These are phyloP conservation scores for Phytophthora rubi DNA, from an alignment of 352 stramenopile genomes.

Conservation along the genomic window DNA sequence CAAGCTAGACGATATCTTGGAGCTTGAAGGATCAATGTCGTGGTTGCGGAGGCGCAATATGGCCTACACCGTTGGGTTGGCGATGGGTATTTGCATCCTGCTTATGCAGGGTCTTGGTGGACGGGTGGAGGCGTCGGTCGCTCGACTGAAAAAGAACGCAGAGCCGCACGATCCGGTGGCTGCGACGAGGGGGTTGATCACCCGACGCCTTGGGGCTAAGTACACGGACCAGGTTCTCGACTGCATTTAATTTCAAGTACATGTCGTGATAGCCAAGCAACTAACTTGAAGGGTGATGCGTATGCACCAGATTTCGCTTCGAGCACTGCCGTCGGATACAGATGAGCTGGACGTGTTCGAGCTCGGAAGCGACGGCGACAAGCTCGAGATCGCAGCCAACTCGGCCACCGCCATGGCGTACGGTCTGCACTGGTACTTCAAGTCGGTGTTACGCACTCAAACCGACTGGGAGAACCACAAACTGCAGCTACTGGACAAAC, in stretches of 20 bases:
- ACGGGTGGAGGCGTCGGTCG: constrained; percentile 19
- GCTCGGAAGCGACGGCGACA: constrained; percentile 49
- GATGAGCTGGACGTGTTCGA: constrained; percentile 74
- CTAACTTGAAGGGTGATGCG: background rate
- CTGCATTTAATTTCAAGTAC: background rate
- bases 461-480: constrained; percentile 84
- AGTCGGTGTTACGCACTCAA: constrained; percentile 69
- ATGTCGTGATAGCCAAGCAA: background rate
- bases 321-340: constrained; percentile 40
- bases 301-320: constrained; percentile 62
- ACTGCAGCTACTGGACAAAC: constrained; percentile 56
- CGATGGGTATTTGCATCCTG: constrained; percentile 15
- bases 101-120: constrained; percentile 7
- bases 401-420: constrained; percentile 72
- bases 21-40: constrained; percentile 18
- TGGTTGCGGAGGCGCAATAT: constrained; percentile 1
- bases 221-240: constrained; percentile 49
- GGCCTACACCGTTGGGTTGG: background rate
- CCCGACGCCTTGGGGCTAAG: constrained; percentile 48
- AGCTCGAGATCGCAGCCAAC: constrained; percentile 61
- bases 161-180: constrained; percentile 60
- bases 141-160: constrained; percentile 27
- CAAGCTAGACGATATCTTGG: constrained; percentile 10
- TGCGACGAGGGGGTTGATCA: constrained; percentile 57
- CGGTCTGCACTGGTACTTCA: constrained; percentile 79